phyloP scores from a whole-genome alignment of 106 monocot species.

The Allium sativum region DNA sequence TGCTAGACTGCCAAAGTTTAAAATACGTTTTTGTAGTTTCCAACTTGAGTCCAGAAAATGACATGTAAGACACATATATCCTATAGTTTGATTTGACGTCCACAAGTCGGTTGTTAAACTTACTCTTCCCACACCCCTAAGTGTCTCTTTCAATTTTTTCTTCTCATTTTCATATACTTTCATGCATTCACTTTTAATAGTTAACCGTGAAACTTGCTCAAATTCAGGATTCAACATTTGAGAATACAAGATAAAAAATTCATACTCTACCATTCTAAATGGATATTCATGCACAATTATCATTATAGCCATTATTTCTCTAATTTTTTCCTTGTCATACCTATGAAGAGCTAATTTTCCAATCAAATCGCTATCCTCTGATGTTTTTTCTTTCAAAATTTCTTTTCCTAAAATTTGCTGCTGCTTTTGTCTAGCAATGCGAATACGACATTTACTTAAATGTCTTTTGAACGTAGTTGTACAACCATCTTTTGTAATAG shows the following conservation, averaged over 20 bases:
- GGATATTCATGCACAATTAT: not conserved
- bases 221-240: constrained; percentile 3
- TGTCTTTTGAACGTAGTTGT: not conserved
- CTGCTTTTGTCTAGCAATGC: not conserved
- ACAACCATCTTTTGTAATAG: not conserved
- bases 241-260: not conserved
- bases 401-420: not conserved
- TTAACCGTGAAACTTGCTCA: not conserved
- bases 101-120: not conserved
- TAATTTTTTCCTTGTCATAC: not conserved
- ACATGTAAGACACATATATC: constrained; percentile 4
- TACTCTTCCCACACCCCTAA: not conserved
- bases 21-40: not conserved
- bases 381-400: not conserved
- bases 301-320: not conserved
- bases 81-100: constrained; percentile 1
- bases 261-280: not conserved
- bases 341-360: no score
- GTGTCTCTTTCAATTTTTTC: not conserved
- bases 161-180: not conserved
- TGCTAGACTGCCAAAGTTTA: not conserved
- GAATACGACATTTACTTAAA: not conserved
- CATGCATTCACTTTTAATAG: not conserved
- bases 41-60: not conserved
- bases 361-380: no score